Conservation (phyloP, 805 yeast species). For the Barnettozyma sucrosica region DNA sequence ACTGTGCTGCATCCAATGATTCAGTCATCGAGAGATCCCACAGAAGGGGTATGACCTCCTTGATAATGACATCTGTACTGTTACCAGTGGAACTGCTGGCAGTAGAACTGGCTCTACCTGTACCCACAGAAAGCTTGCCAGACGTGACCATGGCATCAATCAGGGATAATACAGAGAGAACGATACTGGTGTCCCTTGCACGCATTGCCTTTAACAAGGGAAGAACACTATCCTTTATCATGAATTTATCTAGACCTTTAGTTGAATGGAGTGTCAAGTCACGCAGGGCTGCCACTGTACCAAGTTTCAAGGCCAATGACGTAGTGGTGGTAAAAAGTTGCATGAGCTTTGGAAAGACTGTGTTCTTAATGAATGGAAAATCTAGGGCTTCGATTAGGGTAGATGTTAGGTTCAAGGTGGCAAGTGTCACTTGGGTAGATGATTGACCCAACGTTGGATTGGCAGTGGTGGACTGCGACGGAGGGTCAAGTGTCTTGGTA, state of each 20-base stretch:
- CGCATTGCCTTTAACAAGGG: constrained; percentile 74
- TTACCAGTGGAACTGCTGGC: neutral
- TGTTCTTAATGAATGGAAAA: constrained; percentile 65
- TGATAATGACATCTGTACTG: constrained; percentile 30
- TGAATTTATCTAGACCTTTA: constrained; percentile 62
- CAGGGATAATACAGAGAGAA: constrained; percentile 37
- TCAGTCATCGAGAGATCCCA: constrained; percentile 45
- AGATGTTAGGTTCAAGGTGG: constrained; percentile 39
- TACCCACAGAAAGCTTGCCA: neutral
- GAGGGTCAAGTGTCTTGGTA: constrained; percentile 26
- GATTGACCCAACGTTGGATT: constrained; percentile 14
- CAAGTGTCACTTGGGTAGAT: constrained; percentile 45
- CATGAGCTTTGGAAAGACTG: constrained; percentile 67
- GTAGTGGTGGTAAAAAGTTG: constrained; percentile 79
- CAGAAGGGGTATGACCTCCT: constrained; percentile 46
- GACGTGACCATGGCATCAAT: constrained; percentile 3
- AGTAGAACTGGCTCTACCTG: neutral
- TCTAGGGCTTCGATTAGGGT: constrained; percentile 45
- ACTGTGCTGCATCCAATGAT: constrained; percentile 37
- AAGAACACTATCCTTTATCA: constrained; percentile 71
- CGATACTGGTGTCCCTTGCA: constrained; percentile 65
- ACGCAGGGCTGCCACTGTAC: constrained; percentile 57
- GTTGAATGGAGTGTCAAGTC: constrained; percentile 41
- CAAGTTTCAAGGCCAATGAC: constrained; percentile 68
- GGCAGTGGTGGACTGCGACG: constrained; percentile 1